phyloP scores from a whole-genome alignment of 192 early-diverging fungal species.

The Backusella westeae region DNA sequence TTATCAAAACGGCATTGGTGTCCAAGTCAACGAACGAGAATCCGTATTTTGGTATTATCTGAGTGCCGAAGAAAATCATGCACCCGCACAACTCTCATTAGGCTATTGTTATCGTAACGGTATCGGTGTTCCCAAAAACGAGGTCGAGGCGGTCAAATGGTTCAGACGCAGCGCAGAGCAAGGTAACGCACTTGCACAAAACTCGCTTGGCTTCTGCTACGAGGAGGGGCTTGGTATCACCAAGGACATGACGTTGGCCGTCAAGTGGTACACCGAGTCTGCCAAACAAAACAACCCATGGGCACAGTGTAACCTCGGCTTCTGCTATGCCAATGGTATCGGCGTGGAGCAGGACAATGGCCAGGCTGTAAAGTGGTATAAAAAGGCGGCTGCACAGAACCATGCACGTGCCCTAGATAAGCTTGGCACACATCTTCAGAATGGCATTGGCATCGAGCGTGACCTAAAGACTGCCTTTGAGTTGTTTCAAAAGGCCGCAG shows the following conservation, averaged over 20 bases:
- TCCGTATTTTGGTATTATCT: slow-evolving; percentile 62
- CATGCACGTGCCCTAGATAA: slow-evolving; percentile 57
- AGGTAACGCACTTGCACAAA: slow-evolving; percentile 76
- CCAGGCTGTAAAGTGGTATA: slow-evolving; percentile 58
- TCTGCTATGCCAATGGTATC: slow-evolving; percentile 77
- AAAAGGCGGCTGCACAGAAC: slow-evolving; percentile 52
- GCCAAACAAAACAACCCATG: slow-evolving; percentile 50
- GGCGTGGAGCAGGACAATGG: slow-evolving; percentile 55
- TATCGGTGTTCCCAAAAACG: slow-evolving; percentile 52
- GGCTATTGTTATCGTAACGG: slow-evolving; percentile 61
- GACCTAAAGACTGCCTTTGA: slow-evolving; percentile 51
- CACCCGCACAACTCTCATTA: slow-evolving; percentile 72
- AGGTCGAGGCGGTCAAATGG: slow-evolving; percentile 58
- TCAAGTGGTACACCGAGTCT: slow-evolving; percentile 9
- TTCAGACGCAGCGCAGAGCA: slow-evolving; percentile 58
- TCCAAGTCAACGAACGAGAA: slow-evolving; percentile 42
- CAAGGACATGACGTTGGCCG: slow-evolving; percentile 48
- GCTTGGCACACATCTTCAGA: slow-evolving; percentile 50
- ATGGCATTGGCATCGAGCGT: slow-evolving; percentile 45
- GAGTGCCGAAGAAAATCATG: slow-evolving; percentile 66
- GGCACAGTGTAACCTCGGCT: slow-evolving; percentile 72
- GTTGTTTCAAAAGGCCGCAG: slow-evolving; percentile 50
- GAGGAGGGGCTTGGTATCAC: slow-evolving; percentile 73
- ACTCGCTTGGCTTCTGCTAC: slow-evolving; percentile 78
- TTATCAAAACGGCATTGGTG: slow-evolving; percentile 61